Percentiles rank a stretch among this genome's conserved stretches.
Conservation (phyloP, 371 early-diverging fungal species). For the Mucor mucedo region DNA sequence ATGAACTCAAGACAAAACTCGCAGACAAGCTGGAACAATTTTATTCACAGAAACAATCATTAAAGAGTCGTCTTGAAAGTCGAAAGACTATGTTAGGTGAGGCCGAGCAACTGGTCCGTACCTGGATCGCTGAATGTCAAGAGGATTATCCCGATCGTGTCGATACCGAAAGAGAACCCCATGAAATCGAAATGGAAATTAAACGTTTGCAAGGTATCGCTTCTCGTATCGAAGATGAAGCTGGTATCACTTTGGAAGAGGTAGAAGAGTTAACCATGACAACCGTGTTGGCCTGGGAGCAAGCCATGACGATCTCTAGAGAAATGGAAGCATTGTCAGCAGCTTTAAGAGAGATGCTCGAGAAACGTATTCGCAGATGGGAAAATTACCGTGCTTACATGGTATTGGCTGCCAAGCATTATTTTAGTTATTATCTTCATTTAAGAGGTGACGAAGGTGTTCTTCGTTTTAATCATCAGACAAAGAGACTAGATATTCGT, state of each 20-base stretch:
- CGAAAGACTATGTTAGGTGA: not conserved
- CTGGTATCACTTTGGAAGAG: slow-evolving; percentile 58
- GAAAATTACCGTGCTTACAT: slow-evolving; percentile 73
- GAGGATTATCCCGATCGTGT: slow-evolving; percentile 72
- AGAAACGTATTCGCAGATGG: slow-evolving; percentile 69
- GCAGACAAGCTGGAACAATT: not conserved
- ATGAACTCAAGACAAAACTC: not conserved
- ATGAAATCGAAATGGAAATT: slow-evolving; percentile 56
- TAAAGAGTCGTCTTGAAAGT: slow-evolving; percentile 9
- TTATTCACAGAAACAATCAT: not conserved
- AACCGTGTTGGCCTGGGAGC: slow-evolving; percentile 54
- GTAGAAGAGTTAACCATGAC: slow-evolving; percentile 56
- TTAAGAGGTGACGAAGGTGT: slow-evolving; percentile 90
- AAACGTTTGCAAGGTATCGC: not conserved
- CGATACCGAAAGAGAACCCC: slow-evolving; percentile 46
- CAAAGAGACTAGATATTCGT: slow-evolving; percentile 69
- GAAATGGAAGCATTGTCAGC: slow-evolving; percentile 49
- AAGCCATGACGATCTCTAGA: slow-evolving; percentile 62
- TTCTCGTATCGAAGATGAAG: not conserved
- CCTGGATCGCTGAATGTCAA: slow-evolving; percentile 54
- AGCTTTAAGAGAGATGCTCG: slow-evolving; percentile 55
- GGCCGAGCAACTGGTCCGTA: slow-evolving; percentile 25
- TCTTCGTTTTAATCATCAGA: slow-evolving; percentile 82
- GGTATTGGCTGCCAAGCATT: slow-evolving; percentile 69
- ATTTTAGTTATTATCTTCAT: slow-evolving; percentile 76